A percentile compares a stretch with the other conserved stretches of the same genome.
Evolutionary conservation across 2,329 filamentous ascomycete genomes (phyloP).

Genomic region (Alternaria gansuensis): DNA sequence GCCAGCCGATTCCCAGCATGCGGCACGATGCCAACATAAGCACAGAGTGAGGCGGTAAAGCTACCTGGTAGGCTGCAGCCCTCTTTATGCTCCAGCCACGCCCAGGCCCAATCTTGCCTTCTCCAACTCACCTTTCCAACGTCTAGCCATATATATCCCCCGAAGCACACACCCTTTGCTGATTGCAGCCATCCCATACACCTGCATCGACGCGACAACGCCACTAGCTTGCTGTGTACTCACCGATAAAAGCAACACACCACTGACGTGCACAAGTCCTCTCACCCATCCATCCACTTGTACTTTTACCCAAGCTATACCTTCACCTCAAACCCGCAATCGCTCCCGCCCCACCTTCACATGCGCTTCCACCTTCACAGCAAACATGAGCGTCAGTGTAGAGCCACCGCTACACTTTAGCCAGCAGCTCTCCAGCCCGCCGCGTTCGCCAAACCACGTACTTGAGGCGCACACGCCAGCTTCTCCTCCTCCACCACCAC

Average conservation of each 20-base stretch:
- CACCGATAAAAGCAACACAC: slow-evolving; percentile 20
- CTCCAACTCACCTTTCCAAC: slow-evolving; percentile 5
- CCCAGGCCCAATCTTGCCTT: slow-evolving; percentile 22
- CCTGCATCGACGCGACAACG: slow-evolving; percentile 7
- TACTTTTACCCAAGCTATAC: slow-evolving; percentile 13
- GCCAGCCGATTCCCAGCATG: slow-evolving; percentile 27
- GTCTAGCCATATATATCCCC: neutral
- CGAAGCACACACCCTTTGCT: neutral
- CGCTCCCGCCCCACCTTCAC: slow-evolving; percentile 15
- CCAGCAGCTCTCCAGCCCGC: slow-evolving; percentile 46
- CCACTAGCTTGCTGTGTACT: slow-evolving; percentile 11
- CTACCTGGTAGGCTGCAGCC: slow-evolving; percentile 35
- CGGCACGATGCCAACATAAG: slow-evolving; percentile 23
- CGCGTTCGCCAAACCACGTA: slow-evolving; percentile 43
- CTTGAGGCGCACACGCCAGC: slow-evolving; percentile 42
- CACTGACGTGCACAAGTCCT: slow-evolving; percentile 17
- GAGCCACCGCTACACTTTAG: slow-evolving; percentile 52
- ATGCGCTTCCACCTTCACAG: slow-evolving; percentile 23
- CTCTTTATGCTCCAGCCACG: slow-evolving; percentile 37
- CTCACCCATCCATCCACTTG: slow-evolving; percentile 9
- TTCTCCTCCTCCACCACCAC: slow-evolving; percentile 23
- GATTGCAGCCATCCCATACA: neutral
- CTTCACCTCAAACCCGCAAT: slow-evolving; percentile 8
- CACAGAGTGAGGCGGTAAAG: slow-evolving; percentile 40
- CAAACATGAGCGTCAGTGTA: slow-evolving; percentile 54